Percentiles rank a stretch among this genome's conserved stretches.
These are phyloP conservation scores for Arctium lappa DNA, from an alignment of 129 eudicot species.

Conservation along the genomic window DNA sequence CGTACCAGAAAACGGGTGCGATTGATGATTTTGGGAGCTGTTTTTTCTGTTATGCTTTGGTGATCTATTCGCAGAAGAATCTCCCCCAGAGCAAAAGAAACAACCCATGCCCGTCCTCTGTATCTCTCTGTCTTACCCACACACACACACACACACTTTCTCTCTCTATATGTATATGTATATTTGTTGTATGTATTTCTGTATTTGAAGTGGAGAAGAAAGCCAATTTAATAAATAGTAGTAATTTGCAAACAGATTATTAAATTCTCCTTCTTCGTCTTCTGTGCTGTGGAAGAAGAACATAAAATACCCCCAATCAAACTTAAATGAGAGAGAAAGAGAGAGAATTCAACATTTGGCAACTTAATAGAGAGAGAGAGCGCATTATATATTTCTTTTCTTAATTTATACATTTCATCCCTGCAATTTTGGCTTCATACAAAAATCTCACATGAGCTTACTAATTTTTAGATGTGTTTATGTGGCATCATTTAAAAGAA, in stretches of 20 bases:
- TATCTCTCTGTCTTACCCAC: background rate
- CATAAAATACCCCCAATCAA: background rate
- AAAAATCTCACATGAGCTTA: too few relatives aligned
- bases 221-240: background rate
- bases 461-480: too few relatives aligned
- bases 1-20: conserved; percentile 34
- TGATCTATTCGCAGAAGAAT: conserved; percentile 24
- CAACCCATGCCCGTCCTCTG: conserved; percentile 38
- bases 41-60: conserved; percentile 15
- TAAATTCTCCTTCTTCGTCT: background rate
- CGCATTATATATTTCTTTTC: background rate
- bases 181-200: background rate
- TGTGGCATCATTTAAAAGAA: too few relatives aligned
- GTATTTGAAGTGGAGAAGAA: background rate
- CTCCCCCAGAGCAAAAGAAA: conserved; percentile 36
- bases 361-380: background rate
- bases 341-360: conserved; percentile 3
- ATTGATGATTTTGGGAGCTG: conserved; percentile 18
- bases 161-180: background rate
- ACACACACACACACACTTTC: background rate
- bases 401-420: background rate
- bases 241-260: background rate
- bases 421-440: background rate
- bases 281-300: conserved; percentile 8
- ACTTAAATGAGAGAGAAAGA: background rate